These are phyloP conservation scores for Trichoderma simmonsii DNA, from an alignment of 2,329 filamentous ascomycete species.

Conservation along the genomic window DNA sequence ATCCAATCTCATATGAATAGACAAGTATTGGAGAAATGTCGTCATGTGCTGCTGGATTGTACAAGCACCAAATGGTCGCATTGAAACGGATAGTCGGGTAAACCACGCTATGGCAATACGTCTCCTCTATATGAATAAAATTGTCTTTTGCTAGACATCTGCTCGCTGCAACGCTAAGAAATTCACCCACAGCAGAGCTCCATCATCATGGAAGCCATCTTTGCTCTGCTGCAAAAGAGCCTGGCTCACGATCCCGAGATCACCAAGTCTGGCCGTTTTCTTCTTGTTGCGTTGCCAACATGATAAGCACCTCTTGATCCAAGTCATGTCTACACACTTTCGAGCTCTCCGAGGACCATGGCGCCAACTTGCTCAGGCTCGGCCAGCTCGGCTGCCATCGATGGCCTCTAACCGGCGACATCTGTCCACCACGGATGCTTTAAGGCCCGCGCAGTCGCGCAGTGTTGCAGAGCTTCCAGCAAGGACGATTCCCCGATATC, in stretches of 20 bases:
- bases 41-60: neutral
- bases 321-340: constrained; percentile 16
- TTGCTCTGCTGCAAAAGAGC: neutral
- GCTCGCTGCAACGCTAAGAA: neutral
- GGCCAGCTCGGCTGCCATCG: constrained; percentile 10
- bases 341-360: constrained; percentile 12
- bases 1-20: neutral
- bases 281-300: neutral
- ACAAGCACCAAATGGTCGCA: neutral
- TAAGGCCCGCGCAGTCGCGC: constrained; percentile 34
- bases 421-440: constrained; percentile 48
- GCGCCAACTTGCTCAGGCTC: constrained; percentile 9
- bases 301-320: constrained; percentile 14
- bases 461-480: constrained; percentile 35
- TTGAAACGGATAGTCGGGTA: neutral
- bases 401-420: constrained; percentile 27
- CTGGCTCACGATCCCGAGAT: neutral
- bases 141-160: neutral
- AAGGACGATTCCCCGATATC: constrained; percentile 36
- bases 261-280: neutral
- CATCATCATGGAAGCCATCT: neutral
- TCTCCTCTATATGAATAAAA: neutral
- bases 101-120: neutral
- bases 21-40: neutral
- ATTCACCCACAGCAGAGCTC: neutral